These are phyloP conservation scores for Zelopaecilomyces penicillatus DNA, from an alignment of 2,329 filamentous ascomycete genomes.

Conservation along the genomic window DNA sequence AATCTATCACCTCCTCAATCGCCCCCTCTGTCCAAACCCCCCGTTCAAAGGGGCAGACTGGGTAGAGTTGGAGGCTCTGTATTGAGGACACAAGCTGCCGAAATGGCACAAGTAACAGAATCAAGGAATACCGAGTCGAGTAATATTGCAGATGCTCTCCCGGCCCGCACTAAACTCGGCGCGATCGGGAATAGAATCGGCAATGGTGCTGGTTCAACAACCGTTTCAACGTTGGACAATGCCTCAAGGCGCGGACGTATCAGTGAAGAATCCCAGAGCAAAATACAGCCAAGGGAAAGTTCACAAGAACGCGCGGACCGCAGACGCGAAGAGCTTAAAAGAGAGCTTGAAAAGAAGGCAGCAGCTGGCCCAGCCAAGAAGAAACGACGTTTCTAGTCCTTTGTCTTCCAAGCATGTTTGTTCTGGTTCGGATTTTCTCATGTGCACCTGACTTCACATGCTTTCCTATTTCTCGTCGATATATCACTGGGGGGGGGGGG, in stretches of 20 bases:
- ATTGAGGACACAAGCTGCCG: constrained; percentile 11
- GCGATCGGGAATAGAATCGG: constrained; percentile 25
- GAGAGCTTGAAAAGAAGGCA: constrained; percentile 41
- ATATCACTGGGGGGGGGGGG: too few relatives aligned
- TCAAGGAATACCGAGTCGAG: constrained; percentile 5
- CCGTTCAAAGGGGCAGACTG: constrained; percentile 23
- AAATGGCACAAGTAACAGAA: constrained; percentile 4
- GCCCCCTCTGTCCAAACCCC: constrained; percentile 15
- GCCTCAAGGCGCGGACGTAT: constrained; percentile 11
- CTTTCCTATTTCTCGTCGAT: too few relatives aligned
- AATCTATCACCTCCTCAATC: constrained; percentile 11
- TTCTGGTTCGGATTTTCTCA: too few relatives aligned
- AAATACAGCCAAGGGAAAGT: constrained; percentile 30
- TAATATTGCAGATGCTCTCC: constrained; percentile 4
- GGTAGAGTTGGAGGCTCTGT: constrained; percentile 34
- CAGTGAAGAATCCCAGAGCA: constrained; percentile 13
- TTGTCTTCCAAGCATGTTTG: neutral
- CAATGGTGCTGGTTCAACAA: neutral
- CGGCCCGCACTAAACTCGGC: constrained; percentile 22
- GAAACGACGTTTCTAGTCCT: constrained; percentile 43
- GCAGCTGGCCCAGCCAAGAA: constrained; percentile 44
- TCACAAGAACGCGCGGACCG: constrained; percentile 40
- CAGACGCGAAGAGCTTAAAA: constrained; percentile 42
- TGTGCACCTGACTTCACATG: too few relatives aligned
- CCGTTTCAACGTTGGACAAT: constrained; percentile 8